Evolutionary conservation across 805 yeast genomes (phyloP), one percentile per base, ranked within the genome.

Genomic region (Teunomyces gatunensis): DNA sequence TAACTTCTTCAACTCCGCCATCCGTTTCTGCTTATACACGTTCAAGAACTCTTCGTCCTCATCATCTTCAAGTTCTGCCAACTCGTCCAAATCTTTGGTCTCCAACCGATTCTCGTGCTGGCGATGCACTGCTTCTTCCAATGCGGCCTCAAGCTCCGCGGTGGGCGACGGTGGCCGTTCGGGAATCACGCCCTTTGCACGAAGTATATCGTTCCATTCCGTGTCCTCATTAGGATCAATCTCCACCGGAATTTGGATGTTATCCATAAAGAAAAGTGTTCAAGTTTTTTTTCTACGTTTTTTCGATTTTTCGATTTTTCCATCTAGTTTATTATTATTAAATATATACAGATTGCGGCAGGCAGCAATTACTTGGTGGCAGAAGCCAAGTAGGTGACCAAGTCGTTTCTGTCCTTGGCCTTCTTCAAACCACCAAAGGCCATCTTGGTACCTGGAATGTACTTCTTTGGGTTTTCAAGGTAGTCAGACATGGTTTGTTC

Each of bases 361-460:
- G 37, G 12, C 11, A 34, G 37, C 18, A 23, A 44, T 67, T 71
- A 69, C 57, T 68, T 68, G 61, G 77, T 71, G 51, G 77, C 77
- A 30, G 53, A 49, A 44, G 61, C 71, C 66, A 92, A 80, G 87
- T 89, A 92, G 64, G 98, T 83, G 67, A 92, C 77, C 73, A 94
- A 79, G 74, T 94, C 98, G 79, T 89, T 88, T 85, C 98, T 89
- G 82, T 94, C 99, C 86, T 90, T 92, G 58, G 90, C 85, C 84
- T 94, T 94, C 91, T 94, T 94, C 77, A 94, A 84, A 80, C 99
- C 99, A 79, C 97, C 99, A 66, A 92, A 94, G 58, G 99, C 98
- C 99, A 94, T 94, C 87, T 94, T 94, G 80, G 98, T 94, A 75
- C 99, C 99, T 71, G 99, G 99, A 63, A 94, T 90, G 82, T 90